These are phyloP conservation scores for Solanum ossicruentum DNA, from an alignment of 257 asterid species.

Conservation along the genomic window DNA sequence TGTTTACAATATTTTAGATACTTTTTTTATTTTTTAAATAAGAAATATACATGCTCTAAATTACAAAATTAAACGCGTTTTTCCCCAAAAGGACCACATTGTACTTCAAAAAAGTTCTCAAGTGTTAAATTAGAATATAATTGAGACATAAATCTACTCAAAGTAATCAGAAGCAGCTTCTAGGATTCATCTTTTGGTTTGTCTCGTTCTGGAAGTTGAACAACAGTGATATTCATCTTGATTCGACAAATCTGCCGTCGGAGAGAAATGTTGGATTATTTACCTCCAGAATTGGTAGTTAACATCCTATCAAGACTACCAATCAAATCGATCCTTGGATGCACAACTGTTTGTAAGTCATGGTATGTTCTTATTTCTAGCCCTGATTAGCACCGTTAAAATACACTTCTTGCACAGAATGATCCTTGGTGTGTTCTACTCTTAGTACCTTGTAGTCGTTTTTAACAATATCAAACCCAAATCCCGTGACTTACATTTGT, in stretches of 20 bases:
- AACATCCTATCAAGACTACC: neutral
- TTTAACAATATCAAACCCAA: neutral
- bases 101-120: too few species aligned
- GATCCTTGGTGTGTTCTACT: neutral
- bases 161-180: too few species aligned
- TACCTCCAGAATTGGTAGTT: constrained; percentile 1
- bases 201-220: neutral
- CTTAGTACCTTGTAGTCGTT: neutral
- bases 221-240: neutral
- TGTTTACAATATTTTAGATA: too few species aligned
- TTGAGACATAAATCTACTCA: too few species aligned
- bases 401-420: too few species aligned
- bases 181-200: neutral
- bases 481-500: neutral
- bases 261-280: neutral
- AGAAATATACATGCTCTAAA: too few species aligned
- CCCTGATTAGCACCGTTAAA: neutral
- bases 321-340: neutral
- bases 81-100: too few species aligned
- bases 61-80: too few species aligned
- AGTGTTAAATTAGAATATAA: too few species aligned
- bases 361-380: neutral
- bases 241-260: too few species aligned
- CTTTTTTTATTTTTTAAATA: too few species aligned
- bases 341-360: neutral